Evolutionary conservation across 306 rosid species (phyloP), one percentile per base, ranked within the genome.

Genomic region (Citrullus colocynthis): DNA sequence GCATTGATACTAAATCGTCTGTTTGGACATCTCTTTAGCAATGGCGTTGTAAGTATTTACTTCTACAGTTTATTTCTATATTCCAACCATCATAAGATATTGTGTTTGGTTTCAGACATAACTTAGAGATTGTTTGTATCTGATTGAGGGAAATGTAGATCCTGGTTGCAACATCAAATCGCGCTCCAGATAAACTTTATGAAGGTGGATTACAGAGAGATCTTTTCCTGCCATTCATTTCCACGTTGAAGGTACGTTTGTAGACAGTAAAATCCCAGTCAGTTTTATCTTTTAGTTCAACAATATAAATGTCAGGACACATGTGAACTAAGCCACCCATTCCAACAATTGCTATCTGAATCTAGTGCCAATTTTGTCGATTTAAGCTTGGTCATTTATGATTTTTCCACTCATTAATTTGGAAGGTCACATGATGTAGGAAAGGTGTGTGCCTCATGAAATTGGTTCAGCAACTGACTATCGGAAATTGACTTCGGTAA

Each of bases 181-280:
- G 98, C 80, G 97, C 96, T 62, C 98, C 98, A 28, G 97, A 92
- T 83, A 89, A 84, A 52, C 88, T 95, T 7, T 95, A 95, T 12
- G 98, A 95, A 84, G 96, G 98, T 66, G 98, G 98, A 85, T 82
- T 95, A 81, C 98, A 95, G 83, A 89, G 98, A 85, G 96, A 92
- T 85, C 97, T 95, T 82, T 95, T 95, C 84, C 85, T 92, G 66
- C 97, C 97, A 49, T 95, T 95, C 87, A 92, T 95, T 84, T 84
- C 92, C 1, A 76, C 92, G 62, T 73, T 95, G 86, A 92, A 95
- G 98, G 98, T 93, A 81, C 6, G 44, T 73, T 61, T 65, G 41
- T 39, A 18, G 5, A 20, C 52, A 58, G 71, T 39, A 44, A 28
- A 12, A 18, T 11, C 13, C 28, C 51, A 41, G 51, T 24, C 44